phyloP scores from a whole-genome alignment of 1,284 basidiomycete species.

The Stygiomarasmius scandens region DNA sequence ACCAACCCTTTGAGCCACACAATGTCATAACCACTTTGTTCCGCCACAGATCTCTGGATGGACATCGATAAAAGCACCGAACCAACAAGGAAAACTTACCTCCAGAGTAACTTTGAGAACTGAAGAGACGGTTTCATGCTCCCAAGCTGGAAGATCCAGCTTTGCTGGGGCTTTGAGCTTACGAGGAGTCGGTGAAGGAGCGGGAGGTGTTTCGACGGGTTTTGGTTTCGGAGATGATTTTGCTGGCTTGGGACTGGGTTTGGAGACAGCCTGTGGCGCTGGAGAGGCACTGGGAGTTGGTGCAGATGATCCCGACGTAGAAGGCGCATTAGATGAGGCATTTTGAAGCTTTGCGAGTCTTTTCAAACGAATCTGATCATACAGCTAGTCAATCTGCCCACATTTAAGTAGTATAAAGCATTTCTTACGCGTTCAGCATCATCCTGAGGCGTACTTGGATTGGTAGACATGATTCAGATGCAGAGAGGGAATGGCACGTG shows the following conservation, averaged over 20 bases:
- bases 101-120: slow-evolving; percentile 83
- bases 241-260: neutral
- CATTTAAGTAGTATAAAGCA: neutral
- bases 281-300: slow-evolving; percentile 28
- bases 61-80: neutral
- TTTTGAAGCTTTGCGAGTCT: slow-evolving; percentile 79
- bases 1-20: slow-evolving; percentile 86
- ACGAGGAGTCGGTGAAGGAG: slow-evolving; percentile 33
- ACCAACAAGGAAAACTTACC: slow-evolving; percentile 46
- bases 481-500: neutral
- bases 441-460: slow-evolving; percentile 53
- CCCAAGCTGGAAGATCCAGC: slow-evolving; percentile 71
- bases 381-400: neutral
- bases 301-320: slow-evolving; percentile 30
- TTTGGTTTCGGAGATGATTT: slow-evolving; percentile 26
- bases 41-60: slow-evolving; percentile 67
- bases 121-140: slow-evolving; percentile 65
- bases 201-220: slow-evolving; percentile 28
- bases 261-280: slow-evolving; percentile 29
- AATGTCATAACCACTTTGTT: slow-evolving; percentile 68
- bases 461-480: slow-evolving; percentile 12
- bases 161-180: slow-evolving; percentile 51
- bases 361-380: slow-evolving; percentile 80
- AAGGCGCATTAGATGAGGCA: slow-evolving; percentile 35
- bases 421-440: slow-evolving; percentile 75